A percentile compares a stretch with the other conserved stretches of the same genome.
phyloP scores from a whole-genome alignment of 768 basidiomycete species.

The Auricularia heimuer region DNA sequence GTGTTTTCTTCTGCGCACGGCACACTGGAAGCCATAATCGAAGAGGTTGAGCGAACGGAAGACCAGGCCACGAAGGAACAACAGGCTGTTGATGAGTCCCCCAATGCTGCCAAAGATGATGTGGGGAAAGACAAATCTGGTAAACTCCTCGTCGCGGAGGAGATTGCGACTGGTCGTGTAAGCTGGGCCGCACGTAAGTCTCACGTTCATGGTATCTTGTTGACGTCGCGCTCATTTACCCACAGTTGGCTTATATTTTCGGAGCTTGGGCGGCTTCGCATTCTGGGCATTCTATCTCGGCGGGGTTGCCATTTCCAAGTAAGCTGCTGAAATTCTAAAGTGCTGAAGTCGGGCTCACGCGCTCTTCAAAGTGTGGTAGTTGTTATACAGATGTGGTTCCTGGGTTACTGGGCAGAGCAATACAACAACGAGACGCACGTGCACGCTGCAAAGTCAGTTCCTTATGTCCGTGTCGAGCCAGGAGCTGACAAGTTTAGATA shows the following conservation, averaged over 20 bases:
- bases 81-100: conserved; percentile 15
- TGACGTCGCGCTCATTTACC: neutral
- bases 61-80: conserved; percentile 21
- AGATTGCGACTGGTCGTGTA: conserved; percentile 14
- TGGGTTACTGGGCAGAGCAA: conserved; percentile 5
- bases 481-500: neutral
- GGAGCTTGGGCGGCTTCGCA: conserved; percentile 17
- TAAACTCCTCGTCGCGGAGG: conserved; percentile 16
- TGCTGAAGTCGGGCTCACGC: conserved; percentile 1
- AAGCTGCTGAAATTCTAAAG: neutral
- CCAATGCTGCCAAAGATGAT: conserved; percentile 4
- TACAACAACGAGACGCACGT: conserved; percentile 9
- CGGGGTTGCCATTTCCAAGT: conserved; percentile 4
- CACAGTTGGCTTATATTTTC: conserved; percentile 27
- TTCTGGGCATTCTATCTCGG: conserved; percentile 11
- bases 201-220: neutral
- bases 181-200: conserved; percentile 11
- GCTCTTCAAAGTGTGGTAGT: conserved; percentile 6
- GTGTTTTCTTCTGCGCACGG: conserved; percentile 21
- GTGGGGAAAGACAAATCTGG: conserved; percentile 11
- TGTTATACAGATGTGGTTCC: conserved; percentile 3
- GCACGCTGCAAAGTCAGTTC: neutral
- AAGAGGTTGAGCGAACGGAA: conserved; percentile 20
- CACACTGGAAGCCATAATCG: conserved; percentile 26
- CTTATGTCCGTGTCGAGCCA: neutral